These are phyloP conservation scores for Beauveria bassiana DNA, from an alignment of 2,329 filamentous ascomycete genomes.

Conservation along the genomic window DNA sequence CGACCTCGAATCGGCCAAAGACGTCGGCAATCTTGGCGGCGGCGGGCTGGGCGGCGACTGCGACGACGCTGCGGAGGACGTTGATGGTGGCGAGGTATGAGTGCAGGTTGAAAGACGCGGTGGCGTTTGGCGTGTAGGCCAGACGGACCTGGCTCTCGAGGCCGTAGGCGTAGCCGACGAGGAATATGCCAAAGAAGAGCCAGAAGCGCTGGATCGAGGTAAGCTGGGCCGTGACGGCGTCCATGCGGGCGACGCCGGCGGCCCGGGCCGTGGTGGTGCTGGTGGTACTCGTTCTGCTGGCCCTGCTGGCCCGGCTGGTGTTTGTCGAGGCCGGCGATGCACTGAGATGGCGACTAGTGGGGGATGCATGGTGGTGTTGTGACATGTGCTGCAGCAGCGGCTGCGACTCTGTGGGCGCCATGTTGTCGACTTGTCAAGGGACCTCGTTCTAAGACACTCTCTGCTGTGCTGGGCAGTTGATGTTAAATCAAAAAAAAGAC, in stretches of 20 bases:
- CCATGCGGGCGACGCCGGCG: conserved; percentile 45
- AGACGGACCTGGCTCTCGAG: conserved; percentile 45
- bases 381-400: conserved; percentile 4
- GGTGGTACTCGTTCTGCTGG: neutral
- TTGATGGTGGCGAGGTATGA: conserved; percentile 52
- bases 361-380: neutral
- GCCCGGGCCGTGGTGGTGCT: neutral
- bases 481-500: neutral
- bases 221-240: conserved; percentile 39
- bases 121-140: conserved; percentile 48
- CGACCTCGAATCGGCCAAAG: conserved; percentile 53
- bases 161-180: conserved; percentile 53
- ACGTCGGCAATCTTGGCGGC: conserved; percentile 56
- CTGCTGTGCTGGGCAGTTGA: neutral
- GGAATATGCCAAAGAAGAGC: conserved; percentile 49
- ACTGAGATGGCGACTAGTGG: neutral
- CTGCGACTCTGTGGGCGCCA: neutral
- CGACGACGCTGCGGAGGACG: conserved; percentile 50
- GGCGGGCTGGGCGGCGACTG: conserved; percentile 49
- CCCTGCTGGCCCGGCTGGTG: neutral
- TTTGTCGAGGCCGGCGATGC: neutral
- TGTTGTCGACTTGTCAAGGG: neutral
- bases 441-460: neutral
- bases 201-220: conserved; percentile 37
- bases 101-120: conserved; percentile 41